phyloP scores from a whole-genome alignment of 441 rosid genomes.

The Corymbia citriodora region DNA sequence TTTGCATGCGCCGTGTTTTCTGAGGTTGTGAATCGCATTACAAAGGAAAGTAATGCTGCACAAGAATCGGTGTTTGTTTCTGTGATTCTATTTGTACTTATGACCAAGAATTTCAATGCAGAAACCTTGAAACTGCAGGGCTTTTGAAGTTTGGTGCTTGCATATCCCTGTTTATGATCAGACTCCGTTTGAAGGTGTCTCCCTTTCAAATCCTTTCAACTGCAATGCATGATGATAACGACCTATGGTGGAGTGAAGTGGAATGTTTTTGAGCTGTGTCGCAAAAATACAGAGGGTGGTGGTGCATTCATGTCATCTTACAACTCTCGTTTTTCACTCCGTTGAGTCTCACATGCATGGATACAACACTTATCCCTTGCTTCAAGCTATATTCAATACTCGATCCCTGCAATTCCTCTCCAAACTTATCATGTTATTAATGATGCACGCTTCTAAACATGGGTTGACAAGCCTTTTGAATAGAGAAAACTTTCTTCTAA shows the following conservation, averaged over 20 bases:
- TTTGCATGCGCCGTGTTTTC: neutral
- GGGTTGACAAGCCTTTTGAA: neutral
- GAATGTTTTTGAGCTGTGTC: neutral
- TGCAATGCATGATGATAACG: neutral
- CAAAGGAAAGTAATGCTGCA: neutral
- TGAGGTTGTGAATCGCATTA: neutral
- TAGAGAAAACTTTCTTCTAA: neutral
- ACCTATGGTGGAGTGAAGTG: neutral
- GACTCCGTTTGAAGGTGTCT: slow-evolving; percentile 74
- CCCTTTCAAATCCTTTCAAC: slow-evolving; percentile 7
- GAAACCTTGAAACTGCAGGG: slow-evolving; percentile 43
- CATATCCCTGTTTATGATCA: slow-evolving; percentile 81
- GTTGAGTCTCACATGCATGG: neutral
- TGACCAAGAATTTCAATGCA: neutral
- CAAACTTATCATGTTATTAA: neutral
- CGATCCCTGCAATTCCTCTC: neutral
- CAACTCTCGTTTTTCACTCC: neutral
- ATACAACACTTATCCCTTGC: neutral
- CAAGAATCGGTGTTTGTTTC: neutral
- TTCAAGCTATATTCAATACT: neutral
- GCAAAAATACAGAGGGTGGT: neutral
- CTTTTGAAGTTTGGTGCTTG: slow-evolving; percentile 80
- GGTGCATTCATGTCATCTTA: neutral
- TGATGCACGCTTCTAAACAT: neutral
- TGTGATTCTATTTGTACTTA: neutral